Evolutionary conservation across 2,329 filamentous ascomycete genomes (phyloP).

Genomic region (Neurospora sp.): DNA sequence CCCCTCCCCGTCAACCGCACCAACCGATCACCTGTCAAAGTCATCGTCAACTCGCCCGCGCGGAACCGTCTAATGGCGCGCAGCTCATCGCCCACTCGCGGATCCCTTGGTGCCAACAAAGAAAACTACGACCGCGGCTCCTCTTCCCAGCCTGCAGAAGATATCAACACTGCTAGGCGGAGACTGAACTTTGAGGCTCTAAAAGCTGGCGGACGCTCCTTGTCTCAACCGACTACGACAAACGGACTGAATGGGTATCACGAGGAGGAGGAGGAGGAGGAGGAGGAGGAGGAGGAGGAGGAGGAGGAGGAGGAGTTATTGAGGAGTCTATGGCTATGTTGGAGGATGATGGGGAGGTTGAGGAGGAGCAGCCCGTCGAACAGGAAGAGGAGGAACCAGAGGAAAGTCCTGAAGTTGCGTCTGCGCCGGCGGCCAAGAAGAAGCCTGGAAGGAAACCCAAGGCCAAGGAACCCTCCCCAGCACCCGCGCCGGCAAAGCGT

Average conservation of each 20-base stretch:
- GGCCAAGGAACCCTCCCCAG: background rate
- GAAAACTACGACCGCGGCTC: slow-evolving; percentile 1
- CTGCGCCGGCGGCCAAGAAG: background rate
- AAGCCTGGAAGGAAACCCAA: background rate
- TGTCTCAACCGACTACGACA: slow-evolving; percentile 19
- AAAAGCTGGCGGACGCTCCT: slow-evolving; percentile 14
- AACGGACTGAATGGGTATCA: slow-evolving; percentile 4
- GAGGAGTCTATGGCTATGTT: slow-evolving; percentile 37
- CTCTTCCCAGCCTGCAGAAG: slow-evolving; percentile 16
- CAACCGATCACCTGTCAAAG: slow-evolving; percentile 52
- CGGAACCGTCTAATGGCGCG: slow-evolving; percentile 49
- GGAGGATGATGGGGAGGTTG: slow-evolving; percentile 16
- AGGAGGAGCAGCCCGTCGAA: slow-evolving; percentile 15
- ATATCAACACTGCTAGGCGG: slow-evolving; percentile 36
- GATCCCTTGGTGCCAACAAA: slow-evolving; percentile 21
- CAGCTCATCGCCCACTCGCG: slow-evolving; percentile 38
- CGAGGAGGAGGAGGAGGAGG: slow-evolving; percentile 17
- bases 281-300: slow-evolving; percentile 16
- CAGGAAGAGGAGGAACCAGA: slow-evolving; percentile 18
- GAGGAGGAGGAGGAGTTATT: slow-evolving; percentile 18
- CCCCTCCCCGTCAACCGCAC: slow-evolving; percentile 33
- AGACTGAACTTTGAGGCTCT: slow-evolving; percentile 41
- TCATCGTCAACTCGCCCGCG: slow-evolving; percentile 50
- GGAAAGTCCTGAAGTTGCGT: slow-evolving; percentile 6
- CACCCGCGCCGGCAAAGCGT: background rate